phyloP scores from a whole-genome alignment of 176 grass and related monocot species.

The Oryza meridionalis region DNA sequence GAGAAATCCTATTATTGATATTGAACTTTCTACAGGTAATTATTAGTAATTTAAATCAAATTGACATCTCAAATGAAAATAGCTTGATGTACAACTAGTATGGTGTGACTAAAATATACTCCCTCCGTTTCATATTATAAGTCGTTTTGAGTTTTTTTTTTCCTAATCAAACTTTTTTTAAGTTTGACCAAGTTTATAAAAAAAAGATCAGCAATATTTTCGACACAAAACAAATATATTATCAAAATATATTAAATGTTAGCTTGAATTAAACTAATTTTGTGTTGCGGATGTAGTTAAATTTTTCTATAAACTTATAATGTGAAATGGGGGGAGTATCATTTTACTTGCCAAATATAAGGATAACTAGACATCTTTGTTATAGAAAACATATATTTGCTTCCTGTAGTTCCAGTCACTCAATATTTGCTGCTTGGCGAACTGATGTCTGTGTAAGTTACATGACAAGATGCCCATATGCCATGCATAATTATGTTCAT shows the following conservation, averaged over 20 bases:
- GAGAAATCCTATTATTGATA: not conserved
- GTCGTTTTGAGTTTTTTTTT: too few relatives aligned
- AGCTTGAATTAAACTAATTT: too few relatives aligned
- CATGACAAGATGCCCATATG: not conserved
- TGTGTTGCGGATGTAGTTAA: too few relatives aligned
- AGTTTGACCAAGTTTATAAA: too few relatives aligned
- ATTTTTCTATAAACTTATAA: too few relatives aligned
- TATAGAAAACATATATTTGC: slow-evolving; percentile 12
- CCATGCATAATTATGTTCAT: not conserved
- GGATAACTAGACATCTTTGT: slow-evolving; percentile 8
- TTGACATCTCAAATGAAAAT: slow-evolving; percentile 26
- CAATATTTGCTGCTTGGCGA: slow-evolving; percentile 1
- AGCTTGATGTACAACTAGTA: not conserved
- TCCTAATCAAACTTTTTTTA: too few relatives aligned
- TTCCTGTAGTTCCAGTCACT: not conserved
- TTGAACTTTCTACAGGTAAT: not conserved
- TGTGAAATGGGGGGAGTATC: too few relatives aligned
- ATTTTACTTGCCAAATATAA: slow-evolving; percentile 11
- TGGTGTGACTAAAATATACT: not conserved
- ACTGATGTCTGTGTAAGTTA: slow-evolving; percentile 4
- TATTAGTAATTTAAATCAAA: slow-evolving; percentile 2
- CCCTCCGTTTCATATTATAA: too few relatives aligned
- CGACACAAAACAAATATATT: too few relatives aligned
- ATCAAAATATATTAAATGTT: too few relatives aligned
- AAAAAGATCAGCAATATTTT: too few relatives aligned